phyloP scores from a whole-genome alignment of 2,329 filamentous ascomycete genomes.

The Claviceps citrina region DNA sequence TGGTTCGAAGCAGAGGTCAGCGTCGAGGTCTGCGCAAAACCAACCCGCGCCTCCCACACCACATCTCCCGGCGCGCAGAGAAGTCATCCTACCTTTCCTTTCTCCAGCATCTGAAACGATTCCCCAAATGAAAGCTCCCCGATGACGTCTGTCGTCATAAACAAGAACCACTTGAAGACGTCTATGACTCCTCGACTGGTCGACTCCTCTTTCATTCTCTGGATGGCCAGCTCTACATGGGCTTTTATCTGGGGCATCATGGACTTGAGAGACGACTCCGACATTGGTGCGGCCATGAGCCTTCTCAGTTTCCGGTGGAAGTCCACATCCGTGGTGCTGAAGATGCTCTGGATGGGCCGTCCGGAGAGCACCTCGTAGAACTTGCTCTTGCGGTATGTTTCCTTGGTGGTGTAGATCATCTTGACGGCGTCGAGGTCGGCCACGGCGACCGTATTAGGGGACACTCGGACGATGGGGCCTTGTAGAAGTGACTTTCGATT shows the following conservation, averaged over 20 bases:
- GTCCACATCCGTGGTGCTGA: conserved; percentile 24
- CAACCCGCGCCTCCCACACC: no score
- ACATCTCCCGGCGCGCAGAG: no score
- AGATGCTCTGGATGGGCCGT: conserved; percentile 14
- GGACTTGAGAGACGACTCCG: conserved; percentile 19
- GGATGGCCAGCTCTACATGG: conserved; percentile 24
- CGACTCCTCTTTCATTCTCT: conserved; percentile 30
- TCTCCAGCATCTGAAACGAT: conserved; percentile 37
- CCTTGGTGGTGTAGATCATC: conserved; percentile 19
- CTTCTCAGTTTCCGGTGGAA: conserved; percentile 25
- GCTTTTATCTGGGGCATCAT: conserved; percentile 20
- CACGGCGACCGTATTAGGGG: conserved; percentile 12
- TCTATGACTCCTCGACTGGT: conserved; percentile 22
- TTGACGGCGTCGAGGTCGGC: conserved; percentile 11
- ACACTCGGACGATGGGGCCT: conserved; percentile 14
- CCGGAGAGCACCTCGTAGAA: conserved; percentile 12
- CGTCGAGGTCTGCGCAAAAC: neutral
- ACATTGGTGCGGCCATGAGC: conserved; percentile 26
- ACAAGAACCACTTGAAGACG: conserved; percentile 37
- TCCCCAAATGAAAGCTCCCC: conserved; percentile 39
- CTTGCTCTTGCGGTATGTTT: conserved; percentile 12
- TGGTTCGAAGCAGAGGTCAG: neutral
- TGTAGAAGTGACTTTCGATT: neutral
- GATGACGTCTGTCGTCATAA: conserved; percentile 39
- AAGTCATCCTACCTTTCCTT: conserved; percentile 31